Base-by-base conservation (phyloP, 495 filamentous ascomycete genomes). In the Talaromyces ruber region DNA sequence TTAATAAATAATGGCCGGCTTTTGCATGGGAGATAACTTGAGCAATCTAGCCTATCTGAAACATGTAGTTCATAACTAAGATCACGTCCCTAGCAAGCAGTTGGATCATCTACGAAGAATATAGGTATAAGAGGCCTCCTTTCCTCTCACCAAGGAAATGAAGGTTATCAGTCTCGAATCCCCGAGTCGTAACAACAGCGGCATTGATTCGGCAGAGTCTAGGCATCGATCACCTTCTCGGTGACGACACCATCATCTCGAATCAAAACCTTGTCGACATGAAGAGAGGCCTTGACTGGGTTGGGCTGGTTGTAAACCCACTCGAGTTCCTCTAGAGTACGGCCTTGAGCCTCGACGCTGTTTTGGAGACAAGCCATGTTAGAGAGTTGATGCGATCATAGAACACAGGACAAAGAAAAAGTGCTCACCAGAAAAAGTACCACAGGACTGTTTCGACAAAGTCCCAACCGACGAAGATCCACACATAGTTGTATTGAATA, bases 261-360 rank as follows among this genome's bases (percentile, higher is more conserved):
- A 16, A 84, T 65, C 50, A 84, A 72, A 61, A 86, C 72, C 72
- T 82, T 83, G 68, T 85, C 72, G 74, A 82, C 77, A 59, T 75
- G 76, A 64, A 80, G 69, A 32, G 84, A 86, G 54, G 76, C 78
- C 69, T 83, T 84, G 66, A 84, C 82, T 0, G 84, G 84, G 63
- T 85, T 81, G 12, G 67, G 71, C 51, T 82, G 81, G 62, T 86
- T 79, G 71, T 90, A 90, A 30, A 90, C 81, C 73, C 85, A 83
- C 63, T 82, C 81, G 25, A 91, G 72, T 72, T 90, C 85, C 67
- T 91, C 88, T 32, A 91, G 81, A n/a, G 87, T 88, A 62, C 82
- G 83, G 34, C 85, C 86, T 37, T 83, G 80, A 8, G 87, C 87
- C 71, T 91, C 88, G 12, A 88, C 84, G 74, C 70, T 62, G 61